These are phyloP conservation scores for Lophiotrema nucula DNA, from an alignment of 495 filamentous ascomycete genomes.

Conservation along the genomic window DNA sequence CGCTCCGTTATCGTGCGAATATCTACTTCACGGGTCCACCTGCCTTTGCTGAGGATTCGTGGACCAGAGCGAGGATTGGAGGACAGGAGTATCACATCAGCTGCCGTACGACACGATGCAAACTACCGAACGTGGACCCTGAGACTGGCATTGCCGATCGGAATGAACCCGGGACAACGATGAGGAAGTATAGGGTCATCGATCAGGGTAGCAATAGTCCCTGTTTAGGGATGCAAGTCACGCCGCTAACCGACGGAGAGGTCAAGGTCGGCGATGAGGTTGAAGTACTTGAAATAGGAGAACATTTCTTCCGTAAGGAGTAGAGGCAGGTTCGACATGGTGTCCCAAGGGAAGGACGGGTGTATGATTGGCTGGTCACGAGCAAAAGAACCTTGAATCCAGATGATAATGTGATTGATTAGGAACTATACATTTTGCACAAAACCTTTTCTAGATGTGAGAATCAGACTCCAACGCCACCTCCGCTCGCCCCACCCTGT, in stretches of 20 bases:
- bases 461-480: no score
- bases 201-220: conserved; percentile 71
- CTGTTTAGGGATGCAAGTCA: conserved; percentile 82
- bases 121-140: conserved; percentile 79
- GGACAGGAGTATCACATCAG: conserved; percentile 56
- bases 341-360: no score
- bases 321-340: no score
- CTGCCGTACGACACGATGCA: conserved; percentile 72
- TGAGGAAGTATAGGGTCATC: conserved; percentile 68
- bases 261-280: conserved; percentile 62
- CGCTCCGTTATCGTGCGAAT: conserved; percentile 78
- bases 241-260: conserved; percentile 54
- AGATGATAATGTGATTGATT: no score
- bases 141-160: conserved; percentile 67
- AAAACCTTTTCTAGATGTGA: no score
- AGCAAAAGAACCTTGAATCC: no score
- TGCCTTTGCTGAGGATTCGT: conserved; percentile 71
- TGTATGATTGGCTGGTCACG: no score
- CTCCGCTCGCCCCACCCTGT: not conserved
- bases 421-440: no score
- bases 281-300: conserved; percentile 58
- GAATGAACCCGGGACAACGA: conserved; percentile 69
- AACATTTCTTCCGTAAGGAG: conserved; percentile 53
- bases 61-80: conserved; percentile 69
- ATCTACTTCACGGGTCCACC: conserved; percentile 67